Evolutionary conservation across 2,329 filamentous ascomycete species (phyloP).

Genomic region (Proliferodiscus dingleyae): DNA sequence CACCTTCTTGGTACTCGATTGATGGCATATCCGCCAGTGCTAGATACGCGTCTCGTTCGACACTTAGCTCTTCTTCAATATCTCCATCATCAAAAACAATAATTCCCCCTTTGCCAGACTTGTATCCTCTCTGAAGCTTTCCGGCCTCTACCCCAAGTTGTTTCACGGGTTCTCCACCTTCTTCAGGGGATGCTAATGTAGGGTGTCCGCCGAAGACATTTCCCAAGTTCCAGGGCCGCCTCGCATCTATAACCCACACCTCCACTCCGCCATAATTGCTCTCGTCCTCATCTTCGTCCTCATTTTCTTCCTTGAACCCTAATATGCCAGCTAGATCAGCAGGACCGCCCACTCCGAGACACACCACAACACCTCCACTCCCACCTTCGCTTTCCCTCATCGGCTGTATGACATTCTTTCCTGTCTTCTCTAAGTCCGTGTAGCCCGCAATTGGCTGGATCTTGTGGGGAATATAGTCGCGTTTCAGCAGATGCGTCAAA

Average conservation of each 20-base stretch:
- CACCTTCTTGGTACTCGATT: slow-evolving; percentile 57
- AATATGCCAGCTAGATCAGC: slow-evolving; percentile 80
- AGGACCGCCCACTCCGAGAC: slow-evolving; percentile 86
- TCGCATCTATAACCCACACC: slow-evolving; percentile 88
- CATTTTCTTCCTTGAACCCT: slow-evolving; percentile 61
- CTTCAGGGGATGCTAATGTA: slow-evolving; percentile 43
- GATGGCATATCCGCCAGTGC: slow-evolving; percentile 89
- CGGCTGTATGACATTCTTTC: slow-evolving; percentile 71
- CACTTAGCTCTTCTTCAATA: slow-evolving; percentile 73
- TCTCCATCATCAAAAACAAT: slow-evolving; percentile 96
- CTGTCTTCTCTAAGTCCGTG: slow-evolving; percentile 77
- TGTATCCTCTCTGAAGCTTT: slow-evolving; percentile 66
- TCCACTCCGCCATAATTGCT: slow-evolving; percentile 88
- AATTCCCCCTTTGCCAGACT: slow-evolving; percentile 76
- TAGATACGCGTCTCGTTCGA: slow-evolving; percentile 77
- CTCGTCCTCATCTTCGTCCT: slow-evolving; percentile 52
- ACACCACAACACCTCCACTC: slow-evolving; percentile 82
- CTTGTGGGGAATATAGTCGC: slow-evolving; percentile 97
- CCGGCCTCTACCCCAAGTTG: slow-evolving; percentile 68
- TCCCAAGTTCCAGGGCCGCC: slow-evolving; percentile 88
- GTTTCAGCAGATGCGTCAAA: slow-evolving; percentile 85
- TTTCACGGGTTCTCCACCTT: slow-evolving; percentile 34
- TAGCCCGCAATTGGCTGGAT: slow-evolving; percentile 94
- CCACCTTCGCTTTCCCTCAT: slow-evolving; percentile 85
- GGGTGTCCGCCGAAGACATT: slow-evolving; percentile 81